These are phyloP conservation scores for Pleurotus platypus DNA, from an alignment of 768 basidiomycete species.

Conservation along the genomic window DNA sequence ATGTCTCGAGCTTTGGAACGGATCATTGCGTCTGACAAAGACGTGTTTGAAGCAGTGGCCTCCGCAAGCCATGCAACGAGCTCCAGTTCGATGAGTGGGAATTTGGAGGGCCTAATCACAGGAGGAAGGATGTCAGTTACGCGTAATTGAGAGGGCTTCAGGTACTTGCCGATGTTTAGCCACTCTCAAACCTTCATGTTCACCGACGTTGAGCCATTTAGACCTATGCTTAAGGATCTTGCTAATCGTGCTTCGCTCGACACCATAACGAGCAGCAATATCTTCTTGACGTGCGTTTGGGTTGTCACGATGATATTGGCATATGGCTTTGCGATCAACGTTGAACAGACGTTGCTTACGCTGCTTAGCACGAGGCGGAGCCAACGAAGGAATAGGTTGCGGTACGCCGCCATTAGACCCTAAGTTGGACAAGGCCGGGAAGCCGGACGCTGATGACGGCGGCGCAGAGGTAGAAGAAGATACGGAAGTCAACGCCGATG, in stretches of 20 bases:
- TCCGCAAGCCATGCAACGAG: constrained; percentile 60
- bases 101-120: constrained; percentile 65
- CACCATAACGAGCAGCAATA: constrained; percentile 70
- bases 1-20: constrained; percentile 67
- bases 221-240: constrained; percentile 85
- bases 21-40: constrained; percentile 63
- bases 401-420: neutral
- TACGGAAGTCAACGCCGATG: constrained; percentile 49
- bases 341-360: constrained; percentile 75
- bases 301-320: constrained; percentile 57
- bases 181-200: constrained; percentile 52
- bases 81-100: constrained; percentile 69
- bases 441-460: constrained; percentile 13
- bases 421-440: constrained; percentile 3
- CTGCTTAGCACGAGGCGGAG: constrained; percentile 41
- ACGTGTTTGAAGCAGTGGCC: constrained; percentile 37
- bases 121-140: constrained; percentile 6
- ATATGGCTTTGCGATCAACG: constrained; percentile 73
- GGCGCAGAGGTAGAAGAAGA: constrained; percentile 33
- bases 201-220: constrained; percentile 73
- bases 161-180: constrained; percentile 64
- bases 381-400: constrained; percentile 13
- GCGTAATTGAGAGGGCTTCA: neutral
- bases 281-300: constrained; percentile 79
- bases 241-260: constrained; percentile 91